A percentile compares a stretch with the other conserved stretches of the same genome.
phyloP scores from a whole-genome alignment of 2,329 filamentous ascomycete species.

The Ascochyta fabae region DNA sequence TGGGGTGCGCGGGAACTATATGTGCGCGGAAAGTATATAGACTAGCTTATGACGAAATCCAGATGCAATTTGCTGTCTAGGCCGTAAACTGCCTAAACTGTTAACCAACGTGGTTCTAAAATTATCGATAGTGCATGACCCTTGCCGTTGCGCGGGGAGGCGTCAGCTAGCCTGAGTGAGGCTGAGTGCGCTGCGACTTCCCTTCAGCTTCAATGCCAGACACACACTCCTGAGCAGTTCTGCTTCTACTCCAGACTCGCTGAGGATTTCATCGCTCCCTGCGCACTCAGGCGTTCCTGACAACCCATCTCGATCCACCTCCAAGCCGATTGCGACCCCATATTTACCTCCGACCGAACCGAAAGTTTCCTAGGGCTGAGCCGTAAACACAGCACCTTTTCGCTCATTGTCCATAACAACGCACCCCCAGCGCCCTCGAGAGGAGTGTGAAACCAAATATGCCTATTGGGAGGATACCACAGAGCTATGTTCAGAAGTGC shows the following conservation, averaged over 20 bases:
- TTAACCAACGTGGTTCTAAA: slow-evolving; percentile 20
- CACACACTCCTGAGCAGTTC: slow-evolving; percentile 6
- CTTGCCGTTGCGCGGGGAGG: slow-evolving; percentile 18
- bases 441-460: slow-evolving; percentile 34
- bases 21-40: too few relatives aligned
- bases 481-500: slow-evolving; percentile 59
- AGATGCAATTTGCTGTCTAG: slow-evolving; percentile 1
- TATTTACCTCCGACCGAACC: neutral
- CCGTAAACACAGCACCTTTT: slow-evolving; percentile 17
- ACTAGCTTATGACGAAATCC: slow-evolving; percentile 6
- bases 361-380: slow-evolving; percentile 8
- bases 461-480: slow-evolving; percentile 47
- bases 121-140: slow-evolving; percentile 17
- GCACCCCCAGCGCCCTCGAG: slow-evolving; percentile 3
- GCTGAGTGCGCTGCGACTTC: slow-evolving; percentile 15
- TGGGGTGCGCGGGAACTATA: too few relatives aligned
- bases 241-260: neutral
- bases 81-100: slow-evolving; percentile 17
- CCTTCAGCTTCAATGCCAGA: slow-evolving; percentile 15
- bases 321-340: slow-evolving; percentile 4
- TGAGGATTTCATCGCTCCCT: neutral
- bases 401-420: slow-evolving; percentile 15
- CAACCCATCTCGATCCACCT: neutral
- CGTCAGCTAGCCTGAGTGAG: slow-evolving; percentile 16
- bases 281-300: neutral